Evolutionary conservation across 1,139 yeast genomes (phyloP).

Genomic region (Pichia sp.): DNA sequence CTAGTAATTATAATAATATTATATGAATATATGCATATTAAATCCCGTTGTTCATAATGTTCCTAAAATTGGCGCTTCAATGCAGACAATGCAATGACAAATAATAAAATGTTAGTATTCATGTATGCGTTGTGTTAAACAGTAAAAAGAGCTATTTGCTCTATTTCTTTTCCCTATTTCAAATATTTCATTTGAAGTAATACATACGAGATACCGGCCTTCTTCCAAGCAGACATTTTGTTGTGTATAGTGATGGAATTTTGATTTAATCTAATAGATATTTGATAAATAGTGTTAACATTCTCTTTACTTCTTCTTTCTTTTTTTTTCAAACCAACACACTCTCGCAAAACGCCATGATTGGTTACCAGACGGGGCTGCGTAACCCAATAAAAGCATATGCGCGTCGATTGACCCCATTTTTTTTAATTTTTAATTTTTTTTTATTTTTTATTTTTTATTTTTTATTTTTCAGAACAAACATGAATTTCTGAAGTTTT

Average conservation of each 20-base stretch:
- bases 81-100: neutral
- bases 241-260: neutral
- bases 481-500: neutral
- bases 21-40: too few relatives aligned
- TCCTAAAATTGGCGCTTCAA: neutral
- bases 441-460: slow-evolving; percentile 10
- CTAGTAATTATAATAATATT: too few relatives aligned
- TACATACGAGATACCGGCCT: slow-evolving; percentile 71
- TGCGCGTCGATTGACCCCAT: slow-evolving; percentile 13
- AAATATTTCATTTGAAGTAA: neutral
- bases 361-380: slow-evolving; percentile 10
- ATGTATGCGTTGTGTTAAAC: too few relatives aligned
- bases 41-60: too few relatives aligned
- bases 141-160: too few relatives aligned
- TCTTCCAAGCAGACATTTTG: slow-evolving; percentile 67
- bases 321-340: neutral
- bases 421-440: slow-evolving; percentile 1
- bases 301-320: neutral
- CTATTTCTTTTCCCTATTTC: too few relatives aligned
- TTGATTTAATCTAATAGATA: too few relatives aligned
- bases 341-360: neutral
- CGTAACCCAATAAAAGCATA: slow-evolving; percentile 12
- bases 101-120: neutral
- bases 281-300: too few relatives aligned
- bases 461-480: slow-evolving; percentile 10